These are phyloP conservation scores for Neurospora sp. DNA, from an alignment of 2,329 filamentous ascomycete genomes.

Conservation along the genomic window DNA sequence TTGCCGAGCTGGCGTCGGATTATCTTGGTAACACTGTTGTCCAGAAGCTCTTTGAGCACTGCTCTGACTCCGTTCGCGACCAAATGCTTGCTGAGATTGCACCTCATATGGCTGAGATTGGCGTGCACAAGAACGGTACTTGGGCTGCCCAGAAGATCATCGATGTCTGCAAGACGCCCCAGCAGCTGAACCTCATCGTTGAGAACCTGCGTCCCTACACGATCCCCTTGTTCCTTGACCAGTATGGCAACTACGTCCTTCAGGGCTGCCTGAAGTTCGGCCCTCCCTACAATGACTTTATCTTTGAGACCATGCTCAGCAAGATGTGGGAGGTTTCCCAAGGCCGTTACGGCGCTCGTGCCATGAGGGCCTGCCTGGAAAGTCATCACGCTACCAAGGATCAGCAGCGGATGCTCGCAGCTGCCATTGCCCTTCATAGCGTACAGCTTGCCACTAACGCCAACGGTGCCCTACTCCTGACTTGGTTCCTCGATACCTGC, in stretches of 20 bases:
- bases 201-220: conserved; percentile 78
- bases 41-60: conserved; percentile 96
- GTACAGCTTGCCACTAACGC: conserved; percentile 93
- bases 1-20: conserved; percentile 88
- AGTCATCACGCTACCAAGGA: conserved; percentile 92
- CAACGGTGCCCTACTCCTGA: conserved; percentile 86
- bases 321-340: conserved; percentile 90
- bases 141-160: conserved; percentile 99
- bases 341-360: conserved; percentile 86
- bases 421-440: conserved; percentile 90
- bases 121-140: conserved; percentile 97
- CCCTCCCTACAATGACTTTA: conserved; percentile 83
- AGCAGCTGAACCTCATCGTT: conserved; percentile 76
- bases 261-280: conserved; percentile 94
- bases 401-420: conserved; percentile 89
- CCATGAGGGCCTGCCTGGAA: conserved; percentile 93
- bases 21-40: conserved; percentile 99
- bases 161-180: conserved; percentile 78
- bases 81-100: conserved; percentile 83
- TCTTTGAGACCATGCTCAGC: conserved; percentile 94
- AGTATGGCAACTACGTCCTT: conserved; percentile 97
- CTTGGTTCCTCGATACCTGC: conserved; percentile 97
- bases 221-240: conserved; percentile 86
- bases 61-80: conserved; percentile 81
- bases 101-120: conserved; percentile 90